Conservation (phyloP, 306 rosid species). For the Pyrus pyrifolia region DNA sequence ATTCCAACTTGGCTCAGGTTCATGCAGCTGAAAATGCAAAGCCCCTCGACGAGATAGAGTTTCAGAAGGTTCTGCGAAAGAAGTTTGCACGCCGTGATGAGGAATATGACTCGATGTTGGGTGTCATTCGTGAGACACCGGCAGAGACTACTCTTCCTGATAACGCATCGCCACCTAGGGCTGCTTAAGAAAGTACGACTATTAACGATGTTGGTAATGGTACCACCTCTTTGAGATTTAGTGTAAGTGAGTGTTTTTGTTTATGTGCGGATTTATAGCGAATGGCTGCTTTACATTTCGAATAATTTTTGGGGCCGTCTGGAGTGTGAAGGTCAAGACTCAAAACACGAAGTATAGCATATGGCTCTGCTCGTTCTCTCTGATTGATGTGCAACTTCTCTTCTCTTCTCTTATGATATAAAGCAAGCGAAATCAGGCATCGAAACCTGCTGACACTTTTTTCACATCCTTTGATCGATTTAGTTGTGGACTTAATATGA, state of each 20-base stretch:
- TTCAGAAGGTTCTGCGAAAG: constrained; percentile 68
- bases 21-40: constrained; percentile 90
- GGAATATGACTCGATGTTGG: constrained; percentile 56
- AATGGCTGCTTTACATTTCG: constrained; percentile 33
- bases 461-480: too few species aligned
- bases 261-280: constrained; percentile 29
- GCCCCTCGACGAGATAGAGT: constrained; percentile 60
- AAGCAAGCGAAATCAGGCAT: constrained; percentile 10
- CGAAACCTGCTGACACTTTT: not conserved
- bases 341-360: constrained; percentile 23
- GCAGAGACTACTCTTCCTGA: constrained; percentile 51
- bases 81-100: constrained; percentile 61
- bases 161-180: constrained; percentile 44
- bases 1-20: constrained; percentile 79
- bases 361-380: constrained; percentile 17
- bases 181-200: constrained; percentile 24
- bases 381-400: constrained; percentile 22
- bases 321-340: constrained; percentile 22
- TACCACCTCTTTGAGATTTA: constrained; percentile 13
- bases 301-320: constrained; percentile 46
- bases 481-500: too few species aligned
- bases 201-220: not conserved
- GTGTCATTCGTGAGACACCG: constrained; percentile 46
- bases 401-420: constrained; percentile 8
- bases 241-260: constrained; percentile 13